Evolutionary conservation across 2,329 filamentous ascomycete genomes (phyloP).

Genomic region (Pseudogymnoascus sp.): DNA sequence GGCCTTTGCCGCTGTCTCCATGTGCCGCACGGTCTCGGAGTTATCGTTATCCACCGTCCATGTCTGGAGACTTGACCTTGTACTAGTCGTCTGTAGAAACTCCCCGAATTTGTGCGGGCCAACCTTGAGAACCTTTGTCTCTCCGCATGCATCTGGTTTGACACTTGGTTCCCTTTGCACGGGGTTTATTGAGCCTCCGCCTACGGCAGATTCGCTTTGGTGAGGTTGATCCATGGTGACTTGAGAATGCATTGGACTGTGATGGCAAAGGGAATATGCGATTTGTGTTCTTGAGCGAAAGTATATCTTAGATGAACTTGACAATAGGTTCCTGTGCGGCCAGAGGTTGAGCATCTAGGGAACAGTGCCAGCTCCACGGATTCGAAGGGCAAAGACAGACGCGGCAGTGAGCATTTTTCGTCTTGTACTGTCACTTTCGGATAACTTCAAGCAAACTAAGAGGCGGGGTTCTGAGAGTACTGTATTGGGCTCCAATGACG

Average conservation of each 20-base stretch:
- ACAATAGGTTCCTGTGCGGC: not conserved
- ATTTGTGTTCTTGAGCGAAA: not conserved
- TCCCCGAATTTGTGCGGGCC: not conserved
- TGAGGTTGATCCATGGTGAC: not conserved
- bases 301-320: not conserved
- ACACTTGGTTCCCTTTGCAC: not conserved
- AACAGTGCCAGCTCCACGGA: not conserved
- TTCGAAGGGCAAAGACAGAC: not conserved
- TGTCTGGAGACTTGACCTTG: not conserved
- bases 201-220: not conserved
- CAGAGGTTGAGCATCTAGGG: constrained; percentile 3
- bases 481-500: not conserved
- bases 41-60: not conserved
- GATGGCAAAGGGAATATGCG: not conserved
- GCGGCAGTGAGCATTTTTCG: not conserved
- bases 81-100: not conserved
- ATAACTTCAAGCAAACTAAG: not conserved
- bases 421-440: not conserved
- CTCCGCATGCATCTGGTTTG: not conserved
- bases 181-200: not conserved
- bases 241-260: not conserved
- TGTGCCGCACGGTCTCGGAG: not conserved
- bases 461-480: not conserved
- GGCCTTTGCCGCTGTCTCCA: constrained; percentile 49
- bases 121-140: not conserved